Base-by-base conservation (phyloP, 345 rosid species). In the Rhodamnia argentea region DNA sequence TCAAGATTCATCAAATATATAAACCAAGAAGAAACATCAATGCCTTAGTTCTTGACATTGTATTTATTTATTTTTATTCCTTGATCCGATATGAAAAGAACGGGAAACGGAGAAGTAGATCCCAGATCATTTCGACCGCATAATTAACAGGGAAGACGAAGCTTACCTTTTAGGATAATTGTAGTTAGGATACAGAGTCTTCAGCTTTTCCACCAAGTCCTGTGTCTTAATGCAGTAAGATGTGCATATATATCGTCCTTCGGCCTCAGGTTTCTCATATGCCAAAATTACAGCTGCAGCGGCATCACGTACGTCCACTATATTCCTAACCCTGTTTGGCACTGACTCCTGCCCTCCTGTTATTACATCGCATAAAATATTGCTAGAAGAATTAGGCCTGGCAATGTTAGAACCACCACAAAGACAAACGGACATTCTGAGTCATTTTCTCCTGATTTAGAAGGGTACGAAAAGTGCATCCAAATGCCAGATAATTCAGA, bases 171-270 rank as follows among this genome's bases (percentile, higher is more conserved):
- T 85, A 3, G 96, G 95, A 87, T 90, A 94, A 40, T 90, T 92
- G 89, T 91, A 94, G 85, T 88, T 86, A 42, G 94, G 94, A 87
- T 90, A 94, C 53, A 91, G 87, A 52, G 86, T 89, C 88, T 89
- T 93, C 85, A 95, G 89, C 78, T 90, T 93, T 87, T 90, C 92
- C 60, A 94, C 91, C 76, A 93, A 29, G 47, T 86, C 88, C 14
- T 9, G 56, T 29, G 87, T 87, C 85, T 47, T 88, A 40, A 86
- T 84, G 27, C 26, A 3, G 87, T 93, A 88, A 56, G 93, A 82
- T 20, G 76, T n/a, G 85, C 96, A 92, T 56, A 93, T 86, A 87
- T 95, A 94, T 89, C 98, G 91, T 57, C 96, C 92, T 89, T 87
- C 75, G 0, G 92, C 92, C 86, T 88, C 91, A 15, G 90, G 84